These are phyloP conservation scores for Lepiota venenata DNA, from an alignment of 768 basidiomycete genomes.

Conservation along the genomic window DNA sequence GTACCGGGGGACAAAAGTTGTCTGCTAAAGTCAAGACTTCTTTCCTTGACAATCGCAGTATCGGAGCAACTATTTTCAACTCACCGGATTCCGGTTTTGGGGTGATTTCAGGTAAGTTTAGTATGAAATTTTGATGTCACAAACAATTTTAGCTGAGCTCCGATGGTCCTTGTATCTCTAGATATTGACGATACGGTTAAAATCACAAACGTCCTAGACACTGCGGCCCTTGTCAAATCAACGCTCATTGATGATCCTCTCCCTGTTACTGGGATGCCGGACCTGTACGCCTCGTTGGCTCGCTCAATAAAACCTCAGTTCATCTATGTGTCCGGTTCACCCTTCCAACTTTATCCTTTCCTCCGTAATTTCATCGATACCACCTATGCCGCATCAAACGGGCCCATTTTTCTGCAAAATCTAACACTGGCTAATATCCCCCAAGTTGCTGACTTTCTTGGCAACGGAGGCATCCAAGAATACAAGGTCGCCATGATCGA, in stretches of 20 bases:
- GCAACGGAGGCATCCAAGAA: conserved; percentile 23
- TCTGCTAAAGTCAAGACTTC: conserved; percentile 18
- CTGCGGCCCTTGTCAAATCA: conserved; percentile 27
- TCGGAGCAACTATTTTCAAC: conserved; percentile 30
- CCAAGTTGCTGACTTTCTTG: conserved; percentile 24
- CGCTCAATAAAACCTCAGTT: conserved; percentile 36
- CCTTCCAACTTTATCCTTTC: conserved; percentile 45
- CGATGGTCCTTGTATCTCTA: conserved; percentile 11
- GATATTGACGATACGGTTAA: conserved; percentile 46
- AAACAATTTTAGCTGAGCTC: neutral
- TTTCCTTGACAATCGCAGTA: conserved; percentile 18
- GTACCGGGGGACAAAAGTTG: conserved; percentile 16
- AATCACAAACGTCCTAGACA: conserved; percentile 36
- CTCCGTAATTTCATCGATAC: conserved; percentile 35
- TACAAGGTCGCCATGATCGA: conserved; percentile 37
- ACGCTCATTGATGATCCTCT: conserved; percentile 37
- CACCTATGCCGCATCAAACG: conserved; percentile 29
- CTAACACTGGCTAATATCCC: conserved; percentile 30
- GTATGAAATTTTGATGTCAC: neutral
- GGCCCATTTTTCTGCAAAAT: conserved; percentile 37
- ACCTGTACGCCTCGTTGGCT: conserved; percentile 35
- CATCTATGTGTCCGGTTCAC: conserved; percentile 41
- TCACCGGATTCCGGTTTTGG: conserved; percentile 36
- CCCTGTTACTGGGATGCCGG: conserved; percentile 43
- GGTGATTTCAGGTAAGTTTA: conserved; percentile 36